A percentile compares a stretch with the other conserved stretches of the same genome.
These are phyloP conservation scores for Paxillus ammoniavirescens DNA, from an alignment of 768 basidiomycete genomes.

Conservation along the genomic window DNA sequence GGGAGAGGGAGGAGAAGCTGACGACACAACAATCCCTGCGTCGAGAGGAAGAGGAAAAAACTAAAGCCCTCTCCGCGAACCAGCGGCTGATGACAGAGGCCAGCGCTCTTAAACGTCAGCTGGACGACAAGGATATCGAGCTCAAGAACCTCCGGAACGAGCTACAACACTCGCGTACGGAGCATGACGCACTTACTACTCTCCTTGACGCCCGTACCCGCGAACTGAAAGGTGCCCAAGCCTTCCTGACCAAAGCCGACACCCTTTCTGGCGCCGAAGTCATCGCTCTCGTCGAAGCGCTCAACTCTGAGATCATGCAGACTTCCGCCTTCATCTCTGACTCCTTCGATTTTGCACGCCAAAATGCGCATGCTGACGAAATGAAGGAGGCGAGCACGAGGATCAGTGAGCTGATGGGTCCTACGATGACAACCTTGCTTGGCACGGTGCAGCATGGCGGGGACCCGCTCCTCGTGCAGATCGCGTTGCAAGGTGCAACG, in stretches of 20 bases:
- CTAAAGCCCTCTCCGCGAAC: neutral
- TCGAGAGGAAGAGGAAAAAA: constrained; percentile 23
- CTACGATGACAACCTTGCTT: constrained; percentile 24
- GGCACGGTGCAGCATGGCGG: constrained; percentile 23
- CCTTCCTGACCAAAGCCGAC: constrained; percentile 45
- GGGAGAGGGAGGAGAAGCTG: constrained; percentile 15
- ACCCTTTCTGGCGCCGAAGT: constrained; percentile 44
- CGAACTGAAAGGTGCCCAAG: constrained; percentile 42
- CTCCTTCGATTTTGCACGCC: constrained; percentile 31
- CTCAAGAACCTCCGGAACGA: constrained; percentile 27
- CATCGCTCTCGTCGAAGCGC: constrained; percentile 33
- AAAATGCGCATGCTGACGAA: constrained; percentile 17
- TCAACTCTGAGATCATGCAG: constrained; percentile 52
- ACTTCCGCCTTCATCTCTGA: constrained; percentile 45
- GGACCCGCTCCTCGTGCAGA: constrained; percentile 40
- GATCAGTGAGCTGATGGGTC: constrained; percentile 33
- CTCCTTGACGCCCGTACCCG: constrained; percentile 34
- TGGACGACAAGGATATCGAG: constrained; percentile 24
- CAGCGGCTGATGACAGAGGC: constrained; percentile 19
- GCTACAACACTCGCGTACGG: constrained; percentile 21
- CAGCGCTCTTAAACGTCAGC: constrained; percentile 16
- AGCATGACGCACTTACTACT: constrained; percentile 27
- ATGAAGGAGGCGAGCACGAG: constrained; percentile 27
- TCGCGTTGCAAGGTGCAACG: constrained; percentile 34
- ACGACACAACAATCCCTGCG: constrained; percentile 16